Evolutionary conservation across 768 basidiomycete species (phyloP).

Genomic region (Amanita rubescens): DNA sequence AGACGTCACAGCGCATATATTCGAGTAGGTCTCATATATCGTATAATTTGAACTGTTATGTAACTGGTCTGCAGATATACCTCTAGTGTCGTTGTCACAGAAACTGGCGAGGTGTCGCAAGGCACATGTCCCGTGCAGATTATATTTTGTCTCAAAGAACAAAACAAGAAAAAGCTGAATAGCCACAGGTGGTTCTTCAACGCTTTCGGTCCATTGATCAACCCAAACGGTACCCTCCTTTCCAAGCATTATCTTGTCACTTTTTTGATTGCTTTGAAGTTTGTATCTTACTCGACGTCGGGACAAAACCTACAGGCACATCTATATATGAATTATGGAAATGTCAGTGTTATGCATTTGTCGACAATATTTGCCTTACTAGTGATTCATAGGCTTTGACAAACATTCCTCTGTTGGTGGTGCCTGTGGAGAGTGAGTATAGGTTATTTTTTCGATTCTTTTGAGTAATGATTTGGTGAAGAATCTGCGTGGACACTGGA

Average conservation of each 20-base stretch:
- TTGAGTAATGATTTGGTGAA: conserved; percentile 16
- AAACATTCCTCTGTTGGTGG: conserved; percentile 83
- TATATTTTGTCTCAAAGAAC: conserved; percentile 89
- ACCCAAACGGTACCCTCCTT: conserved; percentile 58
- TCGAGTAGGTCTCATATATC: conserved; percentile 54
- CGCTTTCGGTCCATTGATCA: conserved; percentile 82
- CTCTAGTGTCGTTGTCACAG: conserved; percentile 69
- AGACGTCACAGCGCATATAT: conserved; percentile 91
- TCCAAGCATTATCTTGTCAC: neutral
- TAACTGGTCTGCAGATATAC: conserved; percentile 48
- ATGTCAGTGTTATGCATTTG: conserved; percentile 33
- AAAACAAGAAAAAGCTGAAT: conserved; percentile 97
- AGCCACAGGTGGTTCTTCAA: conserved; percentile 98
- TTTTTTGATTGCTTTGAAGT: conserved; percentile 37
- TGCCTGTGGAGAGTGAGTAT: conserved; percentile 83
- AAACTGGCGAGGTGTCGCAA: conserved; percentile 70
- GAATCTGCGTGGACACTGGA: conserved; percentile 79
- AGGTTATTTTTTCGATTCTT: neutral
- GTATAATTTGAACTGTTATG: neutral
- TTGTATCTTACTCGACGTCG: conserved; percentile 89
- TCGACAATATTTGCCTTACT: neutral
- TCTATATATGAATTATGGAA: conserved; percentile 98
- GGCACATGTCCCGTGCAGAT: conserved; percentile 79
- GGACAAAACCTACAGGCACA: conserved; percentile 90
- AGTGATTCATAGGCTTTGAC: conserved; percentile 56